phyloP scores from a whole-genome alignment of 495 filamentous ascomycete genomes.

The Apodospora peruviana region DNA sequence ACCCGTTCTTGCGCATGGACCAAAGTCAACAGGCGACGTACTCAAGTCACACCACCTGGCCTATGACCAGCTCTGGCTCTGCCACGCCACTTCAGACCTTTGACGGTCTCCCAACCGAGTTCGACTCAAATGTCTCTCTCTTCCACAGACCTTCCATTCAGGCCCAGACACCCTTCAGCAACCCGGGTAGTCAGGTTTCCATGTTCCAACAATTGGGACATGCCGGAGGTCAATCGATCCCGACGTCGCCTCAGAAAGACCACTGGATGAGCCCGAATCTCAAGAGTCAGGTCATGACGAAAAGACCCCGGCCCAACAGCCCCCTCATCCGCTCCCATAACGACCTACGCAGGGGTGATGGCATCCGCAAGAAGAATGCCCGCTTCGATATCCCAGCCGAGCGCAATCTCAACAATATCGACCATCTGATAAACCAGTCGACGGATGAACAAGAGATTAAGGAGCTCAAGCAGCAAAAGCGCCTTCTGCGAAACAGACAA shows the following conservation, averaged over 20 bases:
- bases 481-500: slow-evolving; percentile 88
- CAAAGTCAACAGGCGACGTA: slow-evolving; percentile 41
- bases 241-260: slow-evolving; percentile 51
- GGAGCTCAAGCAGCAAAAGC: slow-evolving; percentile 97
- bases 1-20: slow-evolving; percentile 55
- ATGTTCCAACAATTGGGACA: slow-evolving; percentile 47
- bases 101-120: slow-evolving; percentile 59
- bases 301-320: slow-evolving; percentile 63
- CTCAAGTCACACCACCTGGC: slow-evolving; percentile 44
- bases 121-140: slow-evolving; percentile 45
- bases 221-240: slow-evolving; percentile 32
- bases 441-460: slow-evolving; percentile 92
- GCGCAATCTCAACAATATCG: slow-evolving; percentile 90
- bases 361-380: slow-evolving; percentile 99
- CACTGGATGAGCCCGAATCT: slow-evolving; percentile 47
- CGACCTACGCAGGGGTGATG: slow-evolving; percentile 75
- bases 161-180: slow-evolving; percentile 48
- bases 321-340: slow-evolving; percentile 75
- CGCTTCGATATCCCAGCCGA: slow-evolving; percentile 96
- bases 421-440: slow-evolving; percentile 82
- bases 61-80: slow-evolving; percentile 54
- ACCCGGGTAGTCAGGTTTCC: slow-evolving; percentile 39
- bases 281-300: slow-evolving; percentile 59
- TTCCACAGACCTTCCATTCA: slow-evolving; percentile 45
- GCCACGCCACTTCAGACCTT: slow-evolving; percentile 50